Evolutionary conservation across 1,139 yeast species (phyloP).

Genomic region (Suhomyces atakaporum): DNA sequence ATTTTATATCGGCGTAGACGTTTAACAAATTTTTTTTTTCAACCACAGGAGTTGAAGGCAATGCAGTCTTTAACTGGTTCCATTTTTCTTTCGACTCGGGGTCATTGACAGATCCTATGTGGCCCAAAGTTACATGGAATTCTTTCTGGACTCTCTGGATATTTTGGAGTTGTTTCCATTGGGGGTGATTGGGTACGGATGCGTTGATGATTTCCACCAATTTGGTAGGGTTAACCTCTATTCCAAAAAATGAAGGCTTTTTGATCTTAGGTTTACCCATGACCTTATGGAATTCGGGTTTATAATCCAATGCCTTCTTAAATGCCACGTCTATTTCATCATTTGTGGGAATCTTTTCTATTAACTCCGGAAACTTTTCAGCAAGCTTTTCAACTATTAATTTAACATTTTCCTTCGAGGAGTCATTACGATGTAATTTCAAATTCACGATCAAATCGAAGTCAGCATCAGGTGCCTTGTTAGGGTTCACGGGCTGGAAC

Average conservation of each 20-base stretch:
- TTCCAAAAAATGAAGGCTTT: conserved; percentile 30
- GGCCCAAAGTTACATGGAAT: conserved; percentile 82
- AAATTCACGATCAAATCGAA: conserved; percentile 66
- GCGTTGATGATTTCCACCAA: conserved; percentile 12
- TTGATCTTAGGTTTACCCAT: conserved; percentile 21
- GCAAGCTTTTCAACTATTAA: conserved; percentile 42
- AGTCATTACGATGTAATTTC: conserved; percentile 27
- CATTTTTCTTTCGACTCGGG: conserved; percentile 28
- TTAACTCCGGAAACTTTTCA: conserved; percentile 48
- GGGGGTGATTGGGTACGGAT: conserved; percentile 16
- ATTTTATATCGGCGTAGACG: conserved; percentile 38
- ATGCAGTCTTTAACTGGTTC: conserved; percentile 20
- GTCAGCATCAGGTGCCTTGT: conserved; percentile 57
- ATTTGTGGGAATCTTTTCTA: conserved; percentile 43
- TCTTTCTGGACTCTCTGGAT: conserved; percentile 49
- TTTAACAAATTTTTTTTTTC: conserved; percentile 14
- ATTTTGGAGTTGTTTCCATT: conserved; percentile 33
- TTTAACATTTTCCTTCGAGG: conserved; percentile 57
- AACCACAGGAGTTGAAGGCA: conserved; percentile 16
- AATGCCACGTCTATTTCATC: conserved; percentile 46
- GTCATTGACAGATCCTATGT: conserved; percentile 36
- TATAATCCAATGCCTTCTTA: conserved; percentile 49
- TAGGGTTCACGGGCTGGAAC: conserved; percentile 58
- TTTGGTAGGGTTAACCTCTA: conserved; percentile 19
- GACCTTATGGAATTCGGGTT: conserved; percentile 51